Evolutionary conservation across 805 yeast species (phyloP), one percentile per base, ranked within the genome.

Genomic region (Candida yuanshanica): DNA sequence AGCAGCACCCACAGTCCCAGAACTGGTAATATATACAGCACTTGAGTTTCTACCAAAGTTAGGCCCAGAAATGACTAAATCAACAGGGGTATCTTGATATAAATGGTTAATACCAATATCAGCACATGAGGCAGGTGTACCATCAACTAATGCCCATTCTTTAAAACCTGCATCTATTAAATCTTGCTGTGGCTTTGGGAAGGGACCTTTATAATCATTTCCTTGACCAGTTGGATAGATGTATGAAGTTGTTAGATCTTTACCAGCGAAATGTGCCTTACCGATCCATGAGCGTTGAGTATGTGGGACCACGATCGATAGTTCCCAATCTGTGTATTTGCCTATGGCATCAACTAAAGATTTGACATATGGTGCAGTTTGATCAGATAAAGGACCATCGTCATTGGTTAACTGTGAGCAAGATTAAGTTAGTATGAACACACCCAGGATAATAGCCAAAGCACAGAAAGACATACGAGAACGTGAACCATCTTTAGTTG

Each of bases 1-100:
- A 1, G 97, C 93, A 4, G 96, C 98, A 20, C 99, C 99, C 14
- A 93, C 82, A 2, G 99, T 93, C 12, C 99, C 99, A 51, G 95
- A 82, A 5, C 96, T 79, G 53, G 93, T 73, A 41, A 89, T 84
- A 61, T 89, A 93, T 35, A 91, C 75, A 6, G 95, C 88, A 20
- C 91, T 79, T 2, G 96, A 81, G 62, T 93, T 93, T 57, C 96
- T 78, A 18, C 99, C 99, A 50, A 83, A 91, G 59, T 93, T 93
- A 7, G 99, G 99, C 1, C 99, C 99, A 41, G 95, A 84, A 18
- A 93, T 61, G 5, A 93, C 96, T 44, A 91, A 66, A 62, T 93
- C 97, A 18, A 90, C 77, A 1, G 83, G 82, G 11, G 41, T 38
- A 35, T 72, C 67, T 18, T 67, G 60, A 44, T 74, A 69, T 41